A percentile compares a stretch with the other conserved stretches of the same genome.
Conservation (phyloP, 2,329 filamentous ascomycete species). For the Aspergillus sp. region DNA sequence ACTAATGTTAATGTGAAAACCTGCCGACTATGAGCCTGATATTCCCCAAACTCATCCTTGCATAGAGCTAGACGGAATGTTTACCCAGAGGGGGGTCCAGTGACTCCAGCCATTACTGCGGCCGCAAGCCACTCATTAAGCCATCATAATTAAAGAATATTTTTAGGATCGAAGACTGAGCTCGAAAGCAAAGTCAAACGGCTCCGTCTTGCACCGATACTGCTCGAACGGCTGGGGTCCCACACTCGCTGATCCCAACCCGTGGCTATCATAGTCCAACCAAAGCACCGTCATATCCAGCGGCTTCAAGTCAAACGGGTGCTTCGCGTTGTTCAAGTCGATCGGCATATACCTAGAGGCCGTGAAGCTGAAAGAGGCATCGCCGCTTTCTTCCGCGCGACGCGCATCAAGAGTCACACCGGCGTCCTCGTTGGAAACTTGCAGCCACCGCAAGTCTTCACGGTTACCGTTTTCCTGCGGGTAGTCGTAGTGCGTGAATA, state of each 20-base stretch:
- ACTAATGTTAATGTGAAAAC: slow-evolving; percentile 14
- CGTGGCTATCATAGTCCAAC: slow-evolving; percentile 33
- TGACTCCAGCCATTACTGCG: neutral
- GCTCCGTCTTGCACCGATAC: slow-evolving; percentile 2
- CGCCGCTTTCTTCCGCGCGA: slow-evolving; percentile 32
- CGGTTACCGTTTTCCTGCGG: slow-evolving; percentile 69
- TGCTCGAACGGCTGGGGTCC: slow-evolving; percentile 4
- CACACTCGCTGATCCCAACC: slow-evolving; percentile 26
- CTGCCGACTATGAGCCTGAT: neutral
- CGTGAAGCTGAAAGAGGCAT: slow-evolving; percentile 54
- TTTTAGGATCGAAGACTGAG: neutral
- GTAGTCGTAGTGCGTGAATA: slow-evolving; percentile 63
- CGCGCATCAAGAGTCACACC: slow-evolving; percentile 12
- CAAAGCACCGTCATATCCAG: slow-evolving; percentile 23
- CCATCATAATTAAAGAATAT: neutral
- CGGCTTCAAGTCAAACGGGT: slow-evolving; percentile 61
- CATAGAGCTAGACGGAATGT: neutral
- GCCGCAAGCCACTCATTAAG: neutral
- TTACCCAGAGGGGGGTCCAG: no score
- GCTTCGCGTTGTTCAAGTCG: slow-evolving; percentile 58
- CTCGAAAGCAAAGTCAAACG: slow-evolving; percentile 5
- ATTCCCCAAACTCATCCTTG: neutral
- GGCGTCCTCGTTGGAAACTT: neutral
- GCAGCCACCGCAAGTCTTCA: slow-evolving; percentile 60
- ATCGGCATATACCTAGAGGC: slow-evolving; percentile 54